Evolutionary conservation across 2,329 filamentous ascomycete species (phyloP), one percentile per base, ranked within the genome.

Genomic region (Thermoascus crustaceus): DNA sequence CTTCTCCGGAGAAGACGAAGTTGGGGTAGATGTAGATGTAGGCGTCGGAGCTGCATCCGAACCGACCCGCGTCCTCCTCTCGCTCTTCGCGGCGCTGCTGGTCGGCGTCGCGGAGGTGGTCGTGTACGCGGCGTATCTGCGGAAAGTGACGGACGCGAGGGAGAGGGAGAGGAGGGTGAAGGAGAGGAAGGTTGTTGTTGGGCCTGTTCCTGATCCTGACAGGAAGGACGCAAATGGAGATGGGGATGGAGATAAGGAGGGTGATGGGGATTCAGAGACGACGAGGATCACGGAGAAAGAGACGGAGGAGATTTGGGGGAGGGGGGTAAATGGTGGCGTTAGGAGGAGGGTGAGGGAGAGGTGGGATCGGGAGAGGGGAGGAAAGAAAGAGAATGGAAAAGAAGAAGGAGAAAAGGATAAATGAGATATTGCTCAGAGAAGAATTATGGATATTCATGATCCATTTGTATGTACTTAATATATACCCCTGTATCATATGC

Each of bases 21-120:
- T 13, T 24, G 16, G 46, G 42, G 9, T 39, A 41, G 6, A 45
- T 35, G 7, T 42, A 40, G 22, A 43, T n/a, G 31, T 43, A 22
- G 34, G 38, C 7, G 29, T 40, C 42, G 17, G 43, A 21, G 4
- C 39, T n/a, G 44, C 43, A 4, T 55, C 53, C 4, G 55, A 60
- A 38, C 54, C 61, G 4, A 52, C 57, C 7, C 51, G 59, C 9
- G 63, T 68, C 8, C 45, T 68, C 7, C 27, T 67, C 3, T 60
- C 63, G 17, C 37, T 68, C 8, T 52, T 58, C 31, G 55, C 54
- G 5, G 66, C 57, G 3, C 26, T 69, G 30, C 43, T 59, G 27
- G 64, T 71, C 24, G 67, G 64, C 0, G 52, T 69, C 11, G 66
- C 67, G 4, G 67, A 71, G 49, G 61, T 63, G 16, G 52, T 59